These are phyloP conservation scores for Marasmius oreades DNA, from an alignment of 1,284 basidiomycete genomes.

Conservation along the genomic window DNA sequence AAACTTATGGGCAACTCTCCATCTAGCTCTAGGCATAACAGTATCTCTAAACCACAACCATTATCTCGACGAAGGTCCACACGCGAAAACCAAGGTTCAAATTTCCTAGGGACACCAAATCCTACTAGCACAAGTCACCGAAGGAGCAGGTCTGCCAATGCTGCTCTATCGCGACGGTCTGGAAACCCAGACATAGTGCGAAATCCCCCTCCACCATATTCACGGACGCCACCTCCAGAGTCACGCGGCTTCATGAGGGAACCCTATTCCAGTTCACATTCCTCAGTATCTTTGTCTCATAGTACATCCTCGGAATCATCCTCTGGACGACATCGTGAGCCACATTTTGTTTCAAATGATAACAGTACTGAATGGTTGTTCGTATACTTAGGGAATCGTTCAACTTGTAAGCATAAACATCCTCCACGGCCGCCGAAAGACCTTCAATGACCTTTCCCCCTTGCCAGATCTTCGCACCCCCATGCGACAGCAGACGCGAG, in stretches of 20 bases:
- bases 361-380: neutral
- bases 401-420: neutral
- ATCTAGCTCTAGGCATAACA: neutral
- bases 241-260: too few species aligned
- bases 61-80: neutral
- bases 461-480: neutral
- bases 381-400: neutral
- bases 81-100: neutral
- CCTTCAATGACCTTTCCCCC: neutral
- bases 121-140: neutral
- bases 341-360: neutral
- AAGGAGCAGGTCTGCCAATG: constrained; percentile 1
- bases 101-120: neutral
- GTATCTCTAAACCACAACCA: neutral
- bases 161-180: neutral
- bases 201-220: constrained; percentile 2
- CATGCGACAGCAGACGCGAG: constrained; percentile 11
- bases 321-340: neutral
- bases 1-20: constrained; percentile 2
- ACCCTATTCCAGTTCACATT: neutral
- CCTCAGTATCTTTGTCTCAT: neutral
- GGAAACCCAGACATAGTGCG: neutral
- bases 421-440: neutral
- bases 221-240: neutral
- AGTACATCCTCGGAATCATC: neutral